Base-by-base conservation (phyloP, 768 basidiomycete genomes). In the Pseudohyphozyma bogoriensis region DNA sequence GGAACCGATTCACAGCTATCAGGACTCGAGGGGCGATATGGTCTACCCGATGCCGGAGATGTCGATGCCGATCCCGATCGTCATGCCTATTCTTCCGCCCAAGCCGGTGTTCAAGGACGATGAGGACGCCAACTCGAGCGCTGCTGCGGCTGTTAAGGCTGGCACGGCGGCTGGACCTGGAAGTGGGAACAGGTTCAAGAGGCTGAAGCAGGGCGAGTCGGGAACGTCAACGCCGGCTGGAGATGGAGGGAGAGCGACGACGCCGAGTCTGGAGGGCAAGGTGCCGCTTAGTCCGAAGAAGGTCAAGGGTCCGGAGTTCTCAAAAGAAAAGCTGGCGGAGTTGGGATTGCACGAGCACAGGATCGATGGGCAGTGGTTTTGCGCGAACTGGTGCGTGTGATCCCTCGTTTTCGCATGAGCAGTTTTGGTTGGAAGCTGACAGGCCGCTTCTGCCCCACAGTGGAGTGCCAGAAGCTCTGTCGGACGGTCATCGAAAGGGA, bases 321-420 rank as follows among this genome's bases (percentile, higher is more conserved):
- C n/a, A 28, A 52, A 56, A 35, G 32, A 57, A 50, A 16, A 39
- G 46, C 20, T 44, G 2, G 52, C 58, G 56, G 53, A 40, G 36
- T n/a, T 63, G 26, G 66, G 63, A 0, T 20, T 63, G 32, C 64
- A 63, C 46, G 44, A 46, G 40, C 87, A 89, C 71, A 78, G 81
- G 68, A 85, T 90, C 71, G 77, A 90, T 66, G 89, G 87, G 1
- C 79, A 87, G 6, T 95, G 91, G 91, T 88, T 90, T 75, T 96
- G 91, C 71, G 89, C 88, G 24, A 93, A 90, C 70, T 61, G 67
- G 67, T 62, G 45, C 28, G 56, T 51, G 26, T 26, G n/a, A 22
- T 12, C 24, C 31, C 3, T 39, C 33, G 2, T 15, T 37, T 10
- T 46, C 18, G 15, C 3, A 10, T n/a, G 12, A 4, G 22, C 12